phyloP scores from a whole-genome alignment of 2,329 filamentous ascomycete species.

The Fusarium austroafricanum region DNA sequence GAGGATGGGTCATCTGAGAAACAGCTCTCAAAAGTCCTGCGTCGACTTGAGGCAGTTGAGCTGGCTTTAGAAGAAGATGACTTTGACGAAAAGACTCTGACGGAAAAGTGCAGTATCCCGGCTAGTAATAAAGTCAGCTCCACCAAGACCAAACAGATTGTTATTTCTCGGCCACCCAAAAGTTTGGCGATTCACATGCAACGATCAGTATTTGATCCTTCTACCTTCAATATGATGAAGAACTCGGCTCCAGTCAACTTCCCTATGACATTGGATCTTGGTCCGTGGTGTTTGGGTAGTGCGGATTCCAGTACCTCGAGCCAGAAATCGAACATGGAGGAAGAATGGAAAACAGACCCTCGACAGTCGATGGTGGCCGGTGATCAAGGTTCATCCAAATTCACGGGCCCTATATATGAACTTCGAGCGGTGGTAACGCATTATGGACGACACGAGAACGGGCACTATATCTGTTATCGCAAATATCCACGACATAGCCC shows the following conservation, averaged over 20 bases:
- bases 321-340: constrained; percentile 51
- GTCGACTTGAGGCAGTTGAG: constrained; percentile 74
- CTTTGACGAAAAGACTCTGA: constrained; percentile 76
- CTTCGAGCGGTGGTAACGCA: constrained; percentile 89
- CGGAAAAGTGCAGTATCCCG: constrained; percentile 72
- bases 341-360: constrained; percentile 78
- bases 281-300: constrained; percentile 85
- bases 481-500: constrained; percentile 65
- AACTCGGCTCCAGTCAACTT: constrained; percentile 85
- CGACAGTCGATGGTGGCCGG: constrained; percentile 78
- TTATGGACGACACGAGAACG: constrained; percentile 91
- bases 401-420: constrained; percentile 74
- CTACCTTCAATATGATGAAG: constrained; percentile 82
- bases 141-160: constrained; percentile 90
- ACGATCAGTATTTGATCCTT: constrained; percentile 88
- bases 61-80: constrained; percentile 81
- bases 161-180: constrained; percentile 83
- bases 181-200: constrained; percentile 90
- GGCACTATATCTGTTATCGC: constrained; percentile 93
- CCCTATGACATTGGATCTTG: constrained; percentile 78
- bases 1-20: constrained; percentile 56
- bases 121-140: constrained; percentile 76
- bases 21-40: constrained; percentile 61
- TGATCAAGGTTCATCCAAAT: constrained; percentile 60
- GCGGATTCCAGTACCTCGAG: constrained; percentile 35